Base-by-base conservation (phyloP, 306 rosid genomes). In the Comarum palustre region DNA sequence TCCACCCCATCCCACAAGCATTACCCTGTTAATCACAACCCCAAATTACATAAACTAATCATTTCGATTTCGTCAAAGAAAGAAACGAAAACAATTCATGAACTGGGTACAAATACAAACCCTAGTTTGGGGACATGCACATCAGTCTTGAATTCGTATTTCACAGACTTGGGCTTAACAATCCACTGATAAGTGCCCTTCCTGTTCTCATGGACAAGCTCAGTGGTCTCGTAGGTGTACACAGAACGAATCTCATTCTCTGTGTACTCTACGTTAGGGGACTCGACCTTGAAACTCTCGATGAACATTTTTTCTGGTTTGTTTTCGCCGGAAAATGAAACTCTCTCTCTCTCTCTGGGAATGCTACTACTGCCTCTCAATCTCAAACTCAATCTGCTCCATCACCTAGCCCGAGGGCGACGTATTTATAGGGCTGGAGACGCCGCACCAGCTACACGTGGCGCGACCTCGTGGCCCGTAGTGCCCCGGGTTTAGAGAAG, bases 1-100 rank as follows among this genome's bases (percentile, higher is more conserved):
- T 72, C 99, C 99, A 39, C 97, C 97, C 97, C 99, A 94, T 1
- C 98, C 98, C 42, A 94, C 98, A 65, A 94, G 98, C 97, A 94
- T 85, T 68, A 91, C 97, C 85, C 98, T 94, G 60, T 25, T 6
- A 50, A 60, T 19, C 73, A 22, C 38, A 71, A 11, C n/a, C 13
- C n/a, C 59, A 7, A 8, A 27, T 32, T 16, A 46, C 8, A 32
- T 3, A 43, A 43, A 76, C 65, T 14, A 4, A 39, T 2, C 10
- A 17, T 69, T 34, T n/a, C 2, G 8, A 27, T n/a, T 51, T 32
- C 17, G 13, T 19, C 3, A 66, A 22, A 12, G 17, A 1, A 54
- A 41, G 5, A 6, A 48, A 48, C 2, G 38, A 34, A 34, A 34
- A 34, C 5, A 47, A 16, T 5, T 46, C 9, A 20, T n/a, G 20